phyloP scores from a whole-genome alignment of 768 basidiomycete species.

The Glaciozyma martinii region DNA sequence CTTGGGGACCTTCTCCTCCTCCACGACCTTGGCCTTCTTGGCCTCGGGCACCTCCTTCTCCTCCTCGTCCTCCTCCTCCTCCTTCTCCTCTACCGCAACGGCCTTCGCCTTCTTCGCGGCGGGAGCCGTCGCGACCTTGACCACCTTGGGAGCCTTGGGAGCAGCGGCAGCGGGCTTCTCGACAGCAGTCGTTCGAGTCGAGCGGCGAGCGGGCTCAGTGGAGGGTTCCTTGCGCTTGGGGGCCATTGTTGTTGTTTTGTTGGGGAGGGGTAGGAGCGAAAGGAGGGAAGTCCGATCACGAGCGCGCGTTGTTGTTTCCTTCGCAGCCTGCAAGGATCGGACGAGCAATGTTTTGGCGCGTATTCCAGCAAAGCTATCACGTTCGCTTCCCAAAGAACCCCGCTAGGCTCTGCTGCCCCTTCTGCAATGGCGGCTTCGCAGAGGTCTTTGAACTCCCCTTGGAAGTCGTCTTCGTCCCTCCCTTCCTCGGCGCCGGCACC shows the following conservation, averaged over 20 bases:
- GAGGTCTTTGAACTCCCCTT: slow-evolving; percentile 41
- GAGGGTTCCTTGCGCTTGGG: neutral
- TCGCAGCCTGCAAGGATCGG: too few relatives aligned
- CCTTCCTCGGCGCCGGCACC: slow-evolving; percentile 21
- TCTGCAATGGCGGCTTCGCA: slow-evolving; percentile 45
- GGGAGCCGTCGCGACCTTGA: slow-evolving; percentile 24
- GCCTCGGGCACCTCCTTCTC: slow-evolving; percentile 2
- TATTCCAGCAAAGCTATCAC: too few relatives aligned
- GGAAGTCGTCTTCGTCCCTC: slow-evolving; percentile 32
- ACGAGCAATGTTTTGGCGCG: too few relatives aligned
- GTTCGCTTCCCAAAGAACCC: slow-evolving; percentile 9
- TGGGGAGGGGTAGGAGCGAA: neutral
- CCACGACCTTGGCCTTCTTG: slow-evolving; percentile 18
- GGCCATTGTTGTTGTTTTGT: neutral
- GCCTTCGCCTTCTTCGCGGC: slow-evolving; percentile 25
- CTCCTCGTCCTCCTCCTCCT: slow-evolving; percentile 22
- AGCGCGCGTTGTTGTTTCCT: too few relatives aligned
- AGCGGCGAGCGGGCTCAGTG: neutral
- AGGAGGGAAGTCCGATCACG: neutral
- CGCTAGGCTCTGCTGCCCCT: slow-evolving; percentile 40
- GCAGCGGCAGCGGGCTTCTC: neutral
- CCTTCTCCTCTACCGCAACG: slow-evolving; percentile 17
- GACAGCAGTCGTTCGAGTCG: neutral
- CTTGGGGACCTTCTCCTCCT: slow-evolving; percentile 39
- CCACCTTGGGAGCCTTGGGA: slow-evolving; percentile 17